Evolutionary conservation across 768 basidiomycete genomes (phyloP).

Genomic region (Phallus indusiatus): DNA sequence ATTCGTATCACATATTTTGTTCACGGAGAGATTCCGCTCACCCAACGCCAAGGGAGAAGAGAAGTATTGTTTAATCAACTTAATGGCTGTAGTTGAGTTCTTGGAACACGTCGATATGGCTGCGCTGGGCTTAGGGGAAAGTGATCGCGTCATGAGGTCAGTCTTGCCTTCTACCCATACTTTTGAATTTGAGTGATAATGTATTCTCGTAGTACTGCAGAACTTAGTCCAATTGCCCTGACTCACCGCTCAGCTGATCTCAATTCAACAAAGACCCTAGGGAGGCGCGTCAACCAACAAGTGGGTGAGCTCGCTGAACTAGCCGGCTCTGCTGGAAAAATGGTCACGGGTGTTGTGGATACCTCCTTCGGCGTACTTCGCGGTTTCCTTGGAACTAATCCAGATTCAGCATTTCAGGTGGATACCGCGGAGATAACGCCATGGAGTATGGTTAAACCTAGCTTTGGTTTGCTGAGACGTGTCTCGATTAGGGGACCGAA

Average conservation of each 20-base stretch:
- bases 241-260: slow-evolving; percentile 42
- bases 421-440: slow-evolving; percentile 26
- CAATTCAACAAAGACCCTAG: slow-evolving; percentile 42
- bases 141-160: slow-evolving; percentile 51
- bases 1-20: slow-evolving; percentile 57
- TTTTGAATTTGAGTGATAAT: neutral
- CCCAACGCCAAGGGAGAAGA: slow-evolving; percentile 72
- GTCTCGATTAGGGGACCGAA: slow-evolving; percentile 43
- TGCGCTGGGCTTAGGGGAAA: slow-evolving; percentile 52
- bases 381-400: slow-evolving; percentile 46
- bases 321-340: slow-evolving; percentile 67
- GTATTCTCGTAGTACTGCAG: slow-evolving; percentile 46
- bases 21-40: slow-evolving; percentile 44
- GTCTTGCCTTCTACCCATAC: slow-evolving; percentile 11
- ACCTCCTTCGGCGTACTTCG: slow-evolving; percentile 82
- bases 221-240: slow-evolving; percentile 74
- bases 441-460: slow-evolving; percentile 35
- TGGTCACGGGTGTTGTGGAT: slow-evolving; percentile 79
- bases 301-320: slow-evolving; percentile 60
- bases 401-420: slow-evolving; percentile 18
- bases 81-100: slow-evolving; percentile 93
- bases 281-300: slow-evolving; percentile 69
- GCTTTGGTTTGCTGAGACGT: slow-evolving; percentile 61
- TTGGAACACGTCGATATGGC: slow-evolving; percentile 89
- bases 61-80: slow-evolving; percentile 87